These are phyloP conservation scores for Penicillium tannophilum DNA, from an alignment of 495 filamentous ascomycete species.

Conservation along the genomic window DNA sequence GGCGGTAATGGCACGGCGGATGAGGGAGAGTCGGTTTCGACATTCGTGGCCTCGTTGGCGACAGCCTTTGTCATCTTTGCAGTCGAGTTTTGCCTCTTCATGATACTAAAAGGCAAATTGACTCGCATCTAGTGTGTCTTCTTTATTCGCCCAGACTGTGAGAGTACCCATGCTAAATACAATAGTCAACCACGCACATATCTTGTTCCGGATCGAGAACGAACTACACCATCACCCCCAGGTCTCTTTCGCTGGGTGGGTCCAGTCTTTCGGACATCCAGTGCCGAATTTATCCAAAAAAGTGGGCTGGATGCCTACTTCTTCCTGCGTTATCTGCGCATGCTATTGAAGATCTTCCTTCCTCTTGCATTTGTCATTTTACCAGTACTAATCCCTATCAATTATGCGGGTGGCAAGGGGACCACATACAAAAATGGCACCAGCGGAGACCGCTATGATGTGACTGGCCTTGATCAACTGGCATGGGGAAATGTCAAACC, in stretches of 20 bases:
- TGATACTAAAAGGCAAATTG: slow-evolving; percentile 75
- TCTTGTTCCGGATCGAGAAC: slow-evolving; percentile 84
- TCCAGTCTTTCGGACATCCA: slow-evolving; percentile 73
- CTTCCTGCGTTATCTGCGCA: slow-evolving; percentile 92
- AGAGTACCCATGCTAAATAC: slow-evolving; percentile 10
- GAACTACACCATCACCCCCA: slow-evolving; percentile 69
- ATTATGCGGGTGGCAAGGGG: slow-evolving; percentile 72
- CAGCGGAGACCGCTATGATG: slow-evolving; percentile 41
- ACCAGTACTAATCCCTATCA: slow-evolving; percentile 85
- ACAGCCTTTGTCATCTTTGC: slow-evolving; percentile 75
- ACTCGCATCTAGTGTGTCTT: slow-evolving; percentile 78
- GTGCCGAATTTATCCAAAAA: slow-evolving; percentile 90
- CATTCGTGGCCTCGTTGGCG: slow-evolving; percentile 76
- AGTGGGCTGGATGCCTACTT: slow-evolving; percentile 98
- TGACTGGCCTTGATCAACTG: slow-evolving; percentile 74
- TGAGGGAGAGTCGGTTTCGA: slow-evolving; percentile 48
- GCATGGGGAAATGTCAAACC: slow-evolving; percentile 91
- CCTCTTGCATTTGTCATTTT: slow-evolving; percentile 77
- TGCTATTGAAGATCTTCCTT: slow-evolving; percentile 89
- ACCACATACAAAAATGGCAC: slow-evolving; percentile 49
- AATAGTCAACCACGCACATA: slow-evolving; percentile 83
- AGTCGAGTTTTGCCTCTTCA: slow-evolving; percentile 73
- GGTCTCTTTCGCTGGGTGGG: slow-evolving; percentile 70
- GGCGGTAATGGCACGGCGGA: slow-evolving; percentile 46
- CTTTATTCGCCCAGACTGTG: neutral